A percentile compares a stretch with the other conserved stretches of the same genome.
These are phyloP conservation scores for Diospyros lotus DNA, from an alignment of 148 eudicot species.

Conservation along the genomic window DNA sequence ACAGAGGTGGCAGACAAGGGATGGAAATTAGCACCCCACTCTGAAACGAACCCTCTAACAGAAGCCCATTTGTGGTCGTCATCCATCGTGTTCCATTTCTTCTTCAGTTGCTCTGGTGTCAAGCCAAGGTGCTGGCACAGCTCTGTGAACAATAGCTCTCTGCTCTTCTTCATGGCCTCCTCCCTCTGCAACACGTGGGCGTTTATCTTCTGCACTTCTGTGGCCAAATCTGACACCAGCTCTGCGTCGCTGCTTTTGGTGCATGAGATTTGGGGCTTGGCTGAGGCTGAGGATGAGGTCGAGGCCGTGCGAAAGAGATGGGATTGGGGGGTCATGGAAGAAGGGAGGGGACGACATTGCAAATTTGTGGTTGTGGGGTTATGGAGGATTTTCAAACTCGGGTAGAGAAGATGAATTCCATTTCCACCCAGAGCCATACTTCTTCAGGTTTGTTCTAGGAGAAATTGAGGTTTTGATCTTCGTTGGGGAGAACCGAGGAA, in stretches of 20 bases:
- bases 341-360: too few relatives aligned
- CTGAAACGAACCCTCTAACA: slow-evolving; percentile 57
- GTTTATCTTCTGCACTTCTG: slow-evolving; percentile 44
- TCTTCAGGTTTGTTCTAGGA: not conserved
- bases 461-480: slow-evolving; percentile 1
- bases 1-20: slow-evolving; percentile 67
- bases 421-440: too few relatives aligned
- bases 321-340: slow-evolving; percentile 8
- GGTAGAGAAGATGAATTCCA: slow-evolving; percentile 13
- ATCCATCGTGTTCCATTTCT: slow-evolving; percentile 45
- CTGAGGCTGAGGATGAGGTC: slow-evolving; percentile 15
- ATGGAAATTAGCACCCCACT: slow-evolving; percentile 70
- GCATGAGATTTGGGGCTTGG: slow-evolving; percentile 33
- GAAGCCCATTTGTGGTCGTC: slow-evolving; percentile 59
- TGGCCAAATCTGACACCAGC: slow-evolving; percentile 37
- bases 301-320: slow-evolving; percentile 11
- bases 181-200: slow-evolving; percentile 39
- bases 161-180: slow-evolving; percentile 55
- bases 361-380: too few relatives aligned
- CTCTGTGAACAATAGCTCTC: slow-evolving; percentile 55
- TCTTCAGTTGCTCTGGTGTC: slow-evolving; percentile 41
- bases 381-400: too few relatives aligned
- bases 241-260: slow-evolving; percentile 28
- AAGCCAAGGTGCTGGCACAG: slow-evolving; percentile 35
- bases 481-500: too few relatives aligned